These are phyloP conservation scores for Fraxinus quadrangulata DNA, from an alignment of 257 asterid genomes.

Conservation along the genomic window DNA sequence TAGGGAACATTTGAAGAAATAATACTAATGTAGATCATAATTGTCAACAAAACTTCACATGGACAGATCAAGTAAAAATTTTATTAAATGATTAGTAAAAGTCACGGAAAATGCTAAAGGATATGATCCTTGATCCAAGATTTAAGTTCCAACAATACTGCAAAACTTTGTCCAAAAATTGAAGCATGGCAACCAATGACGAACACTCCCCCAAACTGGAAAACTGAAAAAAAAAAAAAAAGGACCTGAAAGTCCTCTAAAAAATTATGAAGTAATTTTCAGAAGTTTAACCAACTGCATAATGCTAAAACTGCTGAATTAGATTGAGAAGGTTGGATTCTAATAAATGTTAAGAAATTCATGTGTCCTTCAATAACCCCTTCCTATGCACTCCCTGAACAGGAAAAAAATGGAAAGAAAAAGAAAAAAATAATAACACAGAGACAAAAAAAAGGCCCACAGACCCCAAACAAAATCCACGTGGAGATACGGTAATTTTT, in stretches of 20 bases:
- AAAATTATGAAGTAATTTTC: background rate
- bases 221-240: background rate
- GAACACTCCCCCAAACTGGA: background rate
- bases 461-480: background rate
- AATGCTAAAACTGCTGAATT: background rate
- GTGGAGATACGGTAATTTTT: background rate
- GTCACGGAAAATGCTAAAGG: background rate
- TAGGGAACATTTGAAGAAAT: background rate
- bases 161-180: conserved; percentile 12
- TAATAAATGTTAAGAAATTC: background rate
- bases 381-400: background rate
- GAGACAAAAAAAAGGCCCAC: background rate
- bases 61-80: background rate
- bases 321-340: background rate
- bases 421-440: background rate
- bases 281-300: conserved; percentile 4
- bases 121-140: background rate
- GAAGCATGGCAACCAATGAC: conserved; percentile 4
- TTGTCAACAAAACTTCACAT: background rate
- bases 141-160: background rate
- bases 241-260: conserved; percentile 1
- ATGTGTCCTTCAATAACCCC: background rate
- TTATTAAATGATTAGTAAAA: background rate
- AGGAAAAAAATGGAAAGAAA: background rate
- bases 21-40: background rate